These are phyloP conservation scores for Anthoceros angustus DNA, from an alignment of 225 moss, liverwort and hornwort species.

Conservation along the genomic window DNA sequence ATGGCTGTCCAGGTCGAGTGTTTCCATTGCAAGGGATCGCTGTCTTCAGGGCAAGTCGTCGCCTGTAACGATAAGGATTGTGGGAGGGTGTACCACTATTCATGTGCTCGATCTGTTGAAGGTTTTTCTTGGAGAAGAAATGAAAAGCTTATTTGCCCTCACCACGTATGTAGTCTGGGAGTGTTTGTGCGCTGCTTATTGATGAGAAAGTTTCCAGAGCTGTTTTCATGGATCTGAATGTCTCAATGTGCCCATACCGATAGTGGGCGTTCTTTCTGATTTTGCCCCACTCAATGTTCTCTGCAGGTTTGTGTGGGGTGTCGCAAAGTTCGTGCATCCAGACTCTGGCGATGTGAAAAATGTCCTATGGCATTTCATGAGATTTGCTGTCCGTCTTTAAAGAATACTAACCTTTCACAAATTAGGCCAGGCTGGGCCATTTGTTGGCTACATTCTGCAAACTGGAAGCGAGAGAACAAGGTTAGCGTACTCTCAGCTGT, in stretches of 20 bases:
- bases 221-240: too few relatives aligned
- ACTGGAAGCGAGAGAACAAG: conserved; percentile 27
- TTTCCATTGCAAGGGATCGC: conserved; percentile 28
- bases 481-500: conserved; percentile 11
- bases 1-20: conserved; percentile 18
- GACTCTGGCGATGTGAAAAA: conserved; percentile 55
- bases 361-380: conserved; percentile 62
- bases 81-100: conserved; percentile 34
- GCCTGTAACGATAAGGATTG: conserved; percentile 45
- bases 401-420: conserved; percentile 34
- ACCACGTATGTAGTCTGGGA: conserved; percentile 44
- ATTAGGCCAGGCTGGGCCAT: conserved; percentile 64
- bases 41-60: conserved; percentile 22
- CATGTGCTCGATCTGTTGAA: conserved; percentile 34
- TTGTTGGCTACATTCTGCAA: conserved; percentile 60
- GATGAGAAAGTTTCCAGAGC: too few relatives aligned
- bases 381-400: conserved; percentile 50
- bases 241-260: background rate
- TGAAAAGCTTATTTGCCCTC: conserved; percentile 46
- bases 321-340: conserved; percentile 32
- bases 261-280: conserved; percentile 1
- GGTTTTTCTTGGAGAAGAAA: conserved; percentile 41
- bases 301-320: conserved; percentile 59
- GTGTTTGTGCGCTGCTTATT: too few relatives aligned
- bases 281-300: background rate